A percentile compares a stretch with the other conserved stretches of the same genome.
These are phyloP conservation scores for Vanrija sp. DNA, from an alignment of 1,284 basidiomycete genomes.

Conservation along the genomic window DNA sequence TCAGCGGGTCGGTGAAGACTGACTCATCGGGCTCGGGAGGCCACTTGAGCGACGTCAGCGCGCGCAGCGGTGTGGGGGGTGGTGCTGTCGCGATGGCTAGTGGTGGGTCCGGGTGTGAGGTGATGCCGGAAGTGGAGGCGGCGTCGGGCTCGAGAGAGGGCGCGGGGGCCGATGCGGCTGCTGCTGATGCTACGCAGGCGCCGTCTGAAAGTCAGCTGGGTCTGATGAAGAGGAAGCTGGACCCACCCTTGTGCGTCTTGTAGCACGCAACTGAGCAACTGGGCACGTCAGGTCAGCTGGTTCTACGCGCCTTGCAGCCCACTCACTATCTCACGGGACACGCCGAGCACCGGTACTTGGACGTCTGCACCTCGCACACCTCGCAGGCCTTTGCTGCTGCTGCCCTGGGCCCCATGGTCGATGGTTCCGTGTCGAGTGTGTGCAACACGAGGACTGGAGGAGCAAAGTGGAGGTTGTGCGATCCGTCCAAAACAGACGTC, in stretches of 20 bases:
- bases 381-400: slow-evolving; percentile 19
- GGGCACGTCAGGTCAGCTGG: slow-evolving; percentile 5
- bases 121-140: background rate
- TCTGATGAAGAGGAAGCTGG: background rate
- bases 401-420: slow-evolving; percentile 7
- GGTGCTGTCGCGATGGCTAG: background rate
- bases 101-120: background rate
- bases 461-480: background rate
- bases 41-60: slow-evolving; percentile 39
- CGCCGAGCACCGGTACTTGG: slow-evolving; percentile 44
- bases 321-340: slow-evolving; percentile 46
- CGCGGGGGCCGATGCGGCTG: slow-evolving; percentile 3
- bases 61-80: slow-evolving; percentile 6
- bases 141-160: slow-evolving; percentile 1
- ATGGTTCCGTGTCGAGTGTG: too few species aligned
- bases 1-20: slow-evolving; percentile 42
- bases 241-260: slow-evolving; percentile 45
- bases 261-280: slow-evolving; percentile 49
- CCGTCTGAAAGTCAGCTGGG: background rate
- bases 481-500: background rate
- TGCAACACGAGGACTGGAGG: too few species aligned
- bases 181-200: background rate
- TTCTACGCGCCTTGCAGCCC: background rate
- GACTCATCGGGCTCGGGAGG: slow-evolving; percentile 43
- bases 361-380: slow-evolving; percentile 27